Evolutionary conservation across 768 basidiomycete species (phyloP), one percentile per base, ranked within the genome.

Genomic region (Rhizopogon vesiculosus): DNA sequence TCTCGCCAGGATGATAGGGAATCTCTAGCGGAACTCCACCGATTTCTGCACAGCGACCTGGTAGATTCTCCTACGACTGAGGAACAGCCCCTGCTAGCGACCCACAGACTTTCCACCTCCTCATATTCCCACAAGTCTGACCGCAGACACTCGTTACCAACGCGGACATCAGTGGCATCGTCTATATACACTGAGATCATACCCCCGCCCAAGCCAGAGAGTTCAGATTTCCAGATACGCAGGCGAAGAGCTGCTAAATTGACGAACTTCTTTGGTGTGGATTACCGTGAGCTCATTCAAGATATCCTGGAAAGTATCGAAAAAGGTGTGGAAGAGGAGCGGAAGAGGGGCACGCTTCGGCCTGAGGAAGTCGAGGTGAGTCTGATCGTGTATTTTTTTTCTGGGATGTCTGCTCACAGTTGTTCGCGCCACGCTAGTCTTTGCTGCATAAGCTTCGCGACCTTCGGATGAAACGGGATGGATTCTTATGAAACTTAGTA

Each of bases 271-370:
- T 93, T 93, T 71, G 91, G 91, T 22, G 91, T 92, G 42, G 81
- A 91, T 67, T 92, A 93, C 68, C 79, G 83, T 28, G 87, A 89
- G 53, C 72, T 93, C 54, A 84, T 93, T 53, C 78, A 75, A 40
- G 87, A 92, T 65, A 81, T 93, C 33, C 69, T 93, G 59, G 88
- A 91, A 60, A 91, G 87, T 51, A 86, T 93, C 62, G 91, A 92
- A 69, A 80, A 73, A 76, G 89, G 66, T 64, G 73, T 93, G 48
- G 82, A 87, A 63, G 82, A 87, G 61, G 91, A 92, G 66, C 68
- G 79, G 51, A 78, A 73, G 46, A 72, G 74, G 43, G 91, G 91
- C 31, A 83, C 80, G 0, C 68, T 93, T 61, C 75, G 76, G 52
- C 78, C 82, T 13, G 85, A 83, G 51, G 89, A 93, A 68, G 81